Evolutionary conservation across 495 filamentous ascomycete genomes (phyloP), one percentile per base, ranked within the genome.

Genomic region (Penicillium fimorum): DNA sequence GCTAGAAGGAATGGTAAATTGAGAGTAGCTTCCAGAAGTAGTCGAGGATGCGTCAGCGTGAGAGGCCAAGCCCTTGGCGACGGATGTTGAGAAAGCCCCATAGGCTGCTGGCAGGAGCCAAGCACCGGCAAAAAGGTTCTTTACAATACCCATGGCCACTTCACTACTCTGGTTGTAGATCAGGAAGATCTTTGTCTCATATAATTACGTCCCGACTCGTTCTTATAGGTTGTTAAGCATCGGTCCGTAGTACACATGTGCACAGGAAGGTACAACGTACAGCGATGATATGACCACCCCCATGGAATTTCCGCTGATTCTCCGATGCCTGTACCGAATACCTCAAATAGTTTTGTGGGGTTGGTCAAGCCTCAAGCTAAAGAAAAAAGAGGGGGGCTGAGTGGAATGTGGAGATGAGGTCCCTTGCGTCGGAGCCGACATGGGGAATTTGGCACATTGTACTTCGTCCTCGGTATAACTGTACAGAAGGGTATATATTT

Each of bases 1-100:
- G 37, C 67, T 63, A 13, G 83, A 72, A 8, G 87, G 85, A 8
- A 88, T 74, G 2, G 82, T 85, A 67, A 81, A 86, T 12, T 79
- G 70, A 3, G 64, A 47, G 27, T 58, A 60, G 41, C 59, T 45
- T 10, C 32, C 25, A 7, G 52, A 45, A 11, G n/a, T 30, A 20
- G 52, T 38, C 4, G 43, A 38, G 35, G 40, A 45, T 0, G 49
- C 10, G 18, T 6, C 15, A 33, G 42, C 38, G 2, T n/a, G 33
- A 13, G 69, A 57, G 32, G 46, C 50, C 0, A 58, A 20, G 12
- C 60, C 33, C 12, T 13, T 63, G 27, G 55, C 18, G n/a, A 45
- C 44, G 12, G 57, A 50, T 35, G 54, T 55, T 11, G 55, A 57
- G 40, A 58, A 66, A 30, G 67, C 65, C 5, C 65, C 65, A 50